Conservation (phyloP, 257 asterid genomes). For the Eucommia ulmoides region DNA sequence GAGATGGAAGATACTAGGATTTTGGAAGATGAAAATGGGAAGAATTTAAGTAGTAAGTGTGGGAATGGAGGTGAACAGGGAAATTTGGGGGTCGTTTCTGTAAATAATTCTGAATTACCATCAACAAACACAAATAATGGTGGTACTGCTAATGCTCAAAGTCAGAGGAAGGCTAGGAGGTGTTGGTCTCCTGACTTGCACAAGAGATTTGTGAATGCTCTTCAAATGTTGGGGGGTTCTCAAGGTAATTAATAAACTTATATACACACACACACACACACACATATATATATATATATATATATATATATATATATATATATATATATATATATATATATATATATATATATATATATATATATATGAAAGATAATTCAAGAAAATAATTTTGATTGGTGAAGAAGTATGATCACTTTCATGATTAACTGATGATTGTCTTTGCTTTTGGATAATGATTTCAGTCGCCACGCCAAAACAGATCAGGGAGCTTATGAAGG, state of each 20-base stretch:
- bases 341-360: no score
- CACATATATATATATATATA: no score
- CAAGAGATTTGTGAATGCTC: slow-evolving; percentile 86
- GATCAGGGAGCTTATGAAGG: slow-evolving; percentile 93
- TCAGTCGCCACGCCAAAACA: slow-evolving; percentile 98
- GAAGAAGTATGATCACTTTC: no score
- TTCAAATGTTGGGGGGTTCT: slow-evolving; percentile 95
- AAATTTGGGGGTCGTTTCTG: slow-evolving; percentile 10
- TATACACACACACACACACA: no score
- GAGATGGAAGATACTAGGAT: slow-evolving; percentile 33
- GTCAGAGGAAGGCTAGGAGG: slow-evolving; percentile 86
- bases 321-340: no score
- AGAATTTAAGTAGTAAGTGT: slow-evolving; percentile 24
- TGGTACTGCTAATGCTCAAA: slow-evolving; percentile 20
- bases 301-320: no score
- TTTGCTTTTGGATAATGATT: slow-evolving; percentile 13
- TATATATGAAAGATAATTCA: no score
- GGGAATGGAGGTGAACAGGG: slow-evolving; percentile 21
- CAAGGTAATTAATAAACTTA: slow-evolving; percentile 51
- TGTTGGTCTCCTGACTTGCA: slow-evolving; percentile 99
- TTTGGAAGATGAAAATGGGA: slow-evolving; percentile 19
- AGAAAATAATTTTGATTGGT: no score
- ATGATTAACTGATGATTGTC: slow-evolving; percentile 4
- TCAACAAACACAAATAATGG: slow-evolving; percentile 12
- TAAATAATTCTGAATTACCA: no score